Base-by-base conservation (phyloP, 371 early-diverging fungal species). In the Actinomortierella wolfii region DNA sequence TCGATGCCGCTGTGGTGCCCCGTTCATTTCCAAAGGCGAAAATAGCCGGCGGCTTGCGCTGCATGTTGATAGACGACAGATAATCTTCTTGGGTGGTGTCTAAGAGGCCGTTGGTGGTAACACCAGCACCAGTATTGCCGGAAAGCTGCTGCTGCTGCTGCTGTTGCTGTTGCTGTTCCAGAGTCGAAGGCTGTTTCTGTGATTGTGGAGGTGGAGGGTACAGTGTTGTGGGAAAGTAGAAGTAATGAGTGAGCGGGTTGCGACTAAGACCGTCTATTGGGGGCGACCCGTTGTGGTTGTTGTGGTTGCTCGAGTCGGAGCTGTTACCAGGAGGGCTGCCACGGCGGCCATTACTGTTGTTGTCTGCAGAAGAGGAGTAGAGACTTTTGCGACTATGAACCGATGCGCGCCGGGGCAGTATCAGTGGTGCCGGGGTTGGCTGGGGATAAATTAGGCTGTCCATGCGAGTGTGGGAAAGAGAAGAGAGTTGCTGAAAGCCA, bases 391-490 rank as follows among this genome's bases (percentile, higher is more conserved):
- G 39, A 17, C 49, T 45, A n/a, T 56, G 54, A 55, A 61, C 21
- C 1, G 71, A 70, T 49, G 51, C 57, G 21, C 71, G 26, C 23
- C 71, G 61, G 23, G 71, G 71, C 1, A 65, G 46, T 17, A 70
- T 70, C 41, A 70, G 42, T 2, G 71, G 61, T 1, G 54, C 51
- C 5, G 71, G 71, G 8, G 53, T 26, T 29, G 71, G 43, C 6
- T 46, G 65, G 13, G 61, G 58, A 23, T 51, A 70, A 13, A 61
- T 45, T 1, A 65, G 58, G 18, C 45, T 47, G 26, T 70, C 65
- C 71, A 70, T 70, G 23, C 14, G 51, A 26, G 25, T 20, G n/a
- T 39, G 41, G 39, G 21, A 34, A 52, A 54, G 42, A 42, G 41
- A 43, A 42, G 41, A 51, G 34, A 25, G 28, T 20, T 29, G 42